Conservation (phyloP, 2,329 filamentous ascomycete genomes). For the Nannizzia gypsea region DNA sequence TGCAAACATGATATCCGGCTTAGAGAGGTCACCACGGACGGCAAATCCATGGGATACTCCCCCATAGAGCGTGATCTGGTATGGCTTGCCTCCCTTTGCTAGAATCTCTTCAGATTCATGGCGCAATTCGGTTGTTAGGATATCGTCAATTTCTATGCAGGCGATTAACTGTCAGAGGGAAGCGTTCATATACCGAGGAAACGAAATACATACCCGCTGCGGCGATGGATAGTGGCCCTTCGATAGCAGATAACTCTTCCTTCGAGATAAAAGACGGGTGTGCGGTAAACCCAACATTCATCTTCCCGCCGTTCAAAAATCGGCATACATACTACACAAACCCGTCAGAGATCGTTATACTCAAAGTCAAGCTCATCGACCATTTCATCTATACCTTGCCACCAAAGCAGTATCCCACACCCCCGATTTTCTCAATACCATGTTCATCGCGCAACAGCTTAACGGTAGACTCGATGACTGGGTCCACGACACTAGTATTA, state of each 20-base stretch:
- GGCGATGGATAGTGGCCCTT: slow-evolving; percentile 57
- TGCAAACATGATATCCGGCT: slow-evolving; percentile 48
- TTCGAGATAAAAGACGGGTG: slow-evolving; percentile 65
- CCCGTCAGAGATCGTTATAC: neutral
- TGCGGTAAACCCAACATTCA: slow-evolving; percentile 61
- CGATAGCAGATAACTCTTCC: slow-evolving; percentile 53
- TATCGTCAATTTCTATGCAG: slow-evolving; percentile 40
- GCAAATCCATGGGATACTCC: slow-evolving; percentile 61
- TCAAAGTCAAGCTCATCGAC: neutral
- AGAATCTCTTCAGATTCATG: slow-evolving; percentile 49
- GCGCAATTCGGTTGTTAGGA: slow-evolving; percentile 47
- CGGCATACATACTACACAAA: slow-evolving; percentile 52
- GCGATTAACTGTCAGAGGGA: neutral
- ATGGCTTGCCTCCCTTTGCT: slow-evolving; percentile 42
- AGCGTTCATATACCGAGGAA: neutral
- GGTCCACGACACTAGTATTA: slow-evolving; percentile 38
- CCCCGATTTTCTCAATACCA: slow-evolving; percentile 42
- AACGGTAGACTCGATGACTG: slow-evolving; percentile 39
- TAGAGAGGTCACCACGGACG: slow-evolving; percentile 49
- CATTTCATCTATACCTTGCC: slow-evolving; percentile 45
- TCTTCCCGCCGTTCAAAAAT: slow-evolving; percentile 49
- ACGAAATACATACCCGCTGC: slow-evolving; percentile 34
- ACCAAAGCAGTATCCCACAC: slow-evolving; percentile 64
- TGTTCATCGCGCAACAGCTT: slow-evolving; percentile 46
- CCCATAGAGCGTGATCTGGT: slow-evolving; percentile 62